Percentiles rank a stretch among this genome's conserved stretches.
phyloP scores from a whole-genome alignment of 2,329 filamentous ascomycete genomes.

The Neospermospora avenae region DNA sequence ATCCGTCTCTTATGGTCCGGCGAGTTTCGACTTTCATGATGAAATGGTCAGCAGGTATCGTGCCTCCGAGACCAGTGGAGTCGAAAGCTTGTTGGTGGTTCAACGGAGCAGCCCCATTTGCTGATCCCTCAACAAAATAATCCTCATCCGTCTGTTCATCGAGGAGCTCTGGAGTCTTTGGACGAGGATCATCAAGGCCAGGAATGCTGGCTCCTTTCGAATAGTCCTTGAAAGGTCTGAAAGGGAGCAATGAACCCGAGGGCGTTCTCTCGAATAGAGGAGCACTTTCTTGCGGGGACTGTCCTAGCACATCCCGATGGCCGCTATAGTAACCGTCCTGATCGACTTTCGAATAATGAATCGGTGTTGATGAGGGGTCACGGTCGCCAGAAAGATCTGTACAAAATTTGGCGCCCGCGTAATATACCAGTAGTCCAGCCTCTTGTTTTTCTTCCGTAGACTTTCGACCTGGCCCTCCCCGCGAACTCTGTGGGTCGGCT shows the following conservation, averaged over 20 bases:
- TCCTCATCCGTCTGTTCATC: constrained; percentile 23
- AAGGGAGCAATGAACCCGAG: constrained; percentile 50
- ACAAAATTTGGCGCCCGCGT: constrained; percentile 75
- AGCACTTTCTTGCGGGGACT: constrained; percentile 11
- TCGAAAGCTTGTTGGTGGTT: constrained; percentile 42
- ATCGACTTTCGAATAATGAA: constrained; percentile 47
- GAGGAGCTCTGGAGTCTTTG: constrained; percentile 26
- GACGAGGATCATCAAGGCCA: constrained; percentile 17
- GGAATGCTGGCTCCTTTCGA: constrained; percentile 24
- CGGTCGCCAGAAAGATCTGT: constrained; percentile 73
- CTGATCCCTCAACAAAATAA: constrained; percentile 27
- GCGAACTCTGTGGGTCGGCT: background rate
- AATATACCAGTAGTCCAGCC: constrained; percentile 79
- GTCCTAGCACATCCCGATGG: constrained; percentile 19
- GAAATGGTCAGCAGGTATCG: constrained; percentile 63
- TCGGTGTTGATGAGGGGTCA: constrained; percentile 46
- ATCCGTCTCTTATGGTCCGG: constrained; percentile 18
- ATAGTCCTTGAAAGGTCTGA: constrained; percentile 48
- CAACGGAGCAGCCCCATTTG: constrained; percentile 1
- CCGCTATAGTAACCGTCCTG: constrained; percentile 36
- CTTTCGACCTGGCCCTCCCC: background rate
- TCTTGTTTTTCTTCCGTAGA: constrained; percentile 32
- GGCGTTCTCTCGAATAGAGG: constrained; percentile 38
- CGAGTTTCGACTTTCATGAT: constrained; percentile 47
- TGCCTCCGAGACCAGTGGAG: constrained; percentile 56